These are phyloP conservation scores for Sophora flavescens DNA, from an alignment of 306 rosid genomes.

Conservation along the genomic window DNA sequence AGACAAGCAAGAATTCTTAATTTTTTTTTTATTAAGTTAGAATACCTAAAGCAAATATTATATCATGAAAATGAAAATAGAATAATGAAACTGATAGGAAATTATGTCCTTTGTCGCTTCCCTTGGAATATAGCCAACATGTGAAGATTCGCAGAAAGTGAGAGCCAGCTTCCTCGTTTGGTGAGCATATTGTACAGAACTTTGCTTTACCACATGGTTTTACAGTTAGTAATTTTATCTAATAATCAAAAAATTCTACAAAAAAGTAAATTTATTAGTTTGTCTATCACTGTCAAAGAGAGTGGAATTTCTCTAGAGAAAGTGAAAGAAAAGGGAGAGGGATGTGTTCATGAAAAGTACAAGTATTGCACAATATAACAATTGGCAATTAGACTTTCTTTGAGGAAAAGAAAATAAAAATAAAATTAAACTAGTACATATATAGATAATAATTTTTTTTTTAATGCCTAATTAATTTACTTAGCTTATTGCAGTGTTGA, in stretches of 20 bases:
- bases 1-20: constrained; percentile 38
- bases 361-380: constrained; percentile 38
- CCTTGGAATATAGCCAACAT: constrained; percentile 65
- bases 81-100: constrained; percentile 48
- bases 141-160: constrained; percentile 66
- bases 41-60: constrained; percentile 26
- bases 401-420: not conserved
- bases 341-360: constrained; percentile 13
- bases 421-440: constrained; percentile 22
- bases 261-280: constrained; percentile 43
- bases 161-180: constrained; percentile 56
- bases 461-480: constrained; percentile 37
- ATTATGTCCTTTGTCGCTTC: constrained; percentile 58
- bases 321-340: not conserved
- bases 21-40: constrained; percentile 1
- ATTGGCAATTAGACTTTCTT: not conserved
- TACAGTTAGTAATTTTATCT: constrained; percentile 37
- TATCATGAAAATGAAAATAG: constrained; percentile 27
- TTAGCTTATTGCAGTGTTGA: constrained; percentile 47
- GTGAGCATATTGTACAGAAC: constrained; percentile 40
- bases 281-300: constrained; percentile 11
- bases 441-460: constrained; percentile 32
- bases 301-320: not conserved
- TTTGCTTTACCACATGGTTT: constrained; percentile 50
- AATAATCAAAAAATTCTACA: constrained; percentile 39